Evolutionary conservation across 108 stramenopile genomes (phyloP), one percentile per base, ranked within the genome.

Genomic region (Cyclostephanos invisitatus): DNA sequence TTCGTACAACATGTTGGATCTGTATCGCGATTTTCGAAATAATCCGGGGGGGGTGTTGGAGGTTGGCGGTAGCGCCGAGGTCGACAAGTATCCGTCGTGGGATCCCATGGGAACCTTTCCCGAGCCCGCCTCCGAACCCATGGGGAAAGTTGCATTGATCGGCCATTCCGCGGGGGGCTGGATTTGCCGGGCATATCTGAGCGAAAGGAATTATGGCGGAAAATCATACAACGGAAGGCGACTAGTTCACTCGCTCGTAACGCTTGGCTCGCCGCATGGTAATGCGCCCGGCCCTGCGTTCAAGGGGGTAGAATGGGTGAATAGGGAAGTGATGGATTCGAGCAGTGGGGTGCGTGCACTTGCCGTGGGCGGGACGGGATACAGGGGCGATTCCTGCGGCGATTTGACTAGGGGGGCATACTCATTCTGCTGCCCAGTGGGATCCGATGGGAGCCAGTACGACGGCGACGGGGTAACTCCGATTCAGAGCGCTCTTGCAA

Each of bases 381-480:
- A 86, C 54, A 61, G 65, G 56, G 90, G 90, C 18, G 81, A 83
- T 48, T 73, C 75, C n/a, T 76, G 78, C 62, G 90, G 87, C 21
- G n/a, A 21, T 11, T 49, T 91, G 28, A 91, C 90, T 25, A 28
- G 78, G 58, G 80, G 80, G 25, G 62, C 85, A 11, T 91, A 91
- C 55, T 47, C 83, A 1, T 91, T 91, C 62, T 91, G 90, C 37
- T 85, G 85, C 48, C 72, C 71, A 3, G 42, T 72, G 40, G 83
- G 83, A 24, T 50, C 84, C 3, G 90, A 91, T 70, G 89, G 86
- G 17, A 80, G 73, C 21, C 36, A 50, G 18, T 85, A 84, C 32
- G 84, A 86, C 58, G 90, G 90, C 7, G 90, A 91, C 82, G 90
- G 90, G n/a, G 77, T 91, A 42, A 91, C 90, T 27, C 87, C 90